Conservation (phyloP, 805 yeast genomes). For the Tetrapisispora namnaoensis region DNA sequence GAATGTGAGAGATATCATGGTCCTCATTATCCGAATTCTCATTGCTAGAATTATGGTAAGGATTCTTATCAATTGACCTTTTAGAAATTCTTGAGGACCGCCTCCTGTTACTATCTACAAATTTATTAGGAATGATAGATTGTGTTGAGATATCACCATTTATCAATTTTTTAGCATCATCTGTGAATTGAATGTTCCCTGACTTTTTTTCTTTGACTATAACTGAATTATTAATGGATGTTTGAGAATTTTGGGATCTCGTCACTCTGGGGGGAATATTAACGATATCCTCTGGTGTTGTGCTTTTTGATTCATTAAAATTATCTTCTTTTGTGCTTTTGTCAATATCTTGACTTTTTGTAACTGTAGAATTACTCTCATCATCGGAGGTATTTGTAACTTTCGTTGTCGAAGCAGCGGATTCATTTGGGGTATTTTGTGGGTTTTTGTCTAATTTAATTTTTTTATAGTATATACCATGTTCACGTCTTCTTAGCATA, state of each 20-base stretch:
- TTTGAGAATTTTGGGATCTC: not conserved
- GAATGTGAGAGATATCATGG: constrained; percentile 8
- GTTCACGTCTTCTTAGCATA: constrained; percentile 19
- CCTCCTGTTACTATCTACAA: constrained; percentile 10
- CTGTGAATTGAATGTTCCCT: not conserved
- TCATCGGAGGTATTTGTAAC: not conserved
- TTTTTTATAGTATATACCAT: constrained; percentile 20
- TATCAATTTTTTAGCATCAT: constrained; percentile 1
- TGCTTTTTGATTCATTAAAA: not conserved
- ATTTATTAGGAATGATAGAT: constrained; percentile 5
- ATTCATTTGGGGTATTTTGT: not conserved
- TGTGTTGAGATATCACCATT: constrained; percentile 9
- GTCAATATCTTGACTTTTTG: not conserved
- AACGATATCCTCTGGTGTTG: not conserved
- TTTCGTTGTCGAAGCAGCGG: not conserved
- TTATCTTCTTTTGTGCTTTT: not conserved
- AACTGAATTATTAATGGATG: not conserved
- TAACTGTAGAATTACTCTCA: not conserved
- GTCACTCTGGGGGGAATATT: not conserved
- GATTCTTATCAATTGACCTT: not conserved
- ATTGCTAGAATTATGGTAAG: not conserved
- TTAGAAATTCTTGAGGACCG: constrained; percentile 19
- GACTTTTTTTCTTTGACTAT: not conserved
- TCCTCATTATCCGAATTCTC: not conserved
- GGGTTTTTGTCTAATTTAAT: constrained; percentile 6